Conservation (phyloP, 2,329 filamentous ascomycete species). For the Chaetomium sp. region DNA sequence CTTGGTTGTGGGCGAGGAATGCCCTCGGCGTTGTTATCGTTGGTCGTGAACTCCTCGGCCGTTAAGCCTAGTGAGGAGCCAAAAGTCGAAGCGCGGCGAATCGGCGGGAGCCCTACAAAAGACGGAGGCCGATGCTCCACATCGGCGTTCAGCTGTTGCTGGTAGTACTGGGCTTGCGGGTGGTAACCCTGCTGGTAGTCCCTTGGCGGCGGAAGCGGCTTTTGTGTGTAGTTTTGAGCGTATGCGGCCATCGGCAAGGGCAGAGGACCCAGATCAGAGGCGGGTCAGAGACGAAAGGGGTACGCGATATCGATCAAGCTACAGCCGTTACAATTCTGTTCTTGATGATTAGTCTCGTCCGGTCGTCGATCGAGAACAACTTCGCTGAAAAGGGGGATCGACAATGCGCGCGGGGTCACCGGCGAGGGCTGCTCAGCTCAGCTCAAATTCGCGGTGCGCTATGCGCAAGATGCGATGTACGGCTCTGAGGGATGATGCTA, state of each 20-base stretch:
- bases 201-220: slow-evolving; percentile 14
- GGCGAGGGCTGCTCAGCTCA: no score
- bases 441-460: no score
- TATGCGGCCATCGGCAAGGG: slow-evolving; percentile 21
- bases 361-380: no score
- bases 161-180: slow-evolving; percentile 16
- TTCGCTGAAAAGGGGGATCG: no score
- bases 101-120: slow-evolving; percentile 53
- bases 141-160: slow-evolving; percentile 21
- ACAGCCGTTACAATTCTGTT: not conserved
- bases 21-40: slow-evolving; percentile 5
- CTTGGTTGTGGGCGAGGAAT: slow-evolving; percentile 6
- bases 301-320: not conserved
- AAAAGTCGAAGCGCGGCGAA: slow-evolving; percentile 52
- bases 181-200: slow-evolving; percentile 17
- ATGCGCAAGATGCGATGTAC: no score
- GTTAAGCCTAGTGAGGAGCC: slow-evolving; percentile 35
- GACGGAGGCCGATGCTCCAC: slow-evolving; percentile 40
- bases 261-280: not conserved
- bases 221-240: slow-evolving; percentile 19
- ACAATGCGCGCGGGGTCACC: no score
- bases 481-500: no score
- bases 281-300: not conserved
- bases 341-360: no score
- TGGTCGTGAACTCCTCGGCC: slow-evolving; percentile 15